Percentiles rank a stretch among this genome's conserved stretches.
Evolutionary conservation across 208 protist genomes (phyloP).

Genomic region (Trypanosoma theileri): DNA sequence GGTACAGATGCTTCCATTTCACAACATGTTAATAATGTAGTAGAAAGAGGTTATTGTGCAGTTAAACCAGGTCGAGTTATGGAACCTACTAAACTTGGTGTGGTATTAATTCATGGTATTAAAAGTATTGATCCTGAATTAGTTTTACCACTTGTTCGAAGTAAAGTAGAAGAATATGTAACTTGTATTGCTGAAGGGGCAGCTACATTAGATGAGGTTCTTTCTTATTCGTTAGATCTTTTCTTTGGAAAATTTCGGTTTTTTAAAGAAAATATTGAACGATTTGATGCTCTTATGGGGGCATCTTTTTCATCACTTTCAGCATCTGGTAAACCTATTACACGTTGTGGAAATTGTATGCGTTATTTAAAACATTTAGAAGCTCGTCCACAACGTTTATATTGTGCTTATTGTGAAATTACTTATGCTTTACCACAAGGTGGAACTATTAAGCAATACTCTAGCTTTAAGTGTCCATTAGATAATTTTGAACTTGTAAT

Average conservation of each 20-base stretch:
- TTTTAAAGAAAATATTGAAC: constrained; percentile 91
- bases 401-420: constrained; percentile 93
- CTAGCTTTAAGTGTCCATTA: constrained; percentile 85
- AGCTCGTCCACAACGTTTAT: constrained; percentile 86
- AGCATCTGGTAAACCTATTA: constrained; percentile 79
- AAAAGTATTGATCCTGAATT: constrained; percentile 94
- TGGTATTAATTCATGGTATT: constrained; percentile 93
- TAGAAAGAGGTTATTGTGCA: constrained; percentile 90
- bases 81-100: constrained; percentile 93
- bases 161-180: constrained; percentile 92
- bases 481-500: constrained; percentile 94
- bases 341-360: constrained; percentile 91
- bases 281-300: constrained; percentile 93
- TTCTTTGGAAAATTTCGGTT: constrained; percentile 92
- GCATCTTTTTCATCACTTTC: constrained; percentile 91
- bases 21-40: constrained; percentile 97
- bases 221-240: constrained; percentile 75
- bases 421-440: constrained; percentile 89
- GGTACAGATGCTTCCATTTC: constrained; percentile 99
- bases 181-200: constrained; percentile 91
- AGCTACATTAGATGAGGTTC: constrained; percentile 78
- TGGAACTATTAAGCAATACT: constrained; percentile 87
- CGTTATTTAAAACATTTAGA: constrained; percentile 89
- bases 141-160: constrained; percentile 90
- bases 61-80: constrained; percentile 84